Evolutionary conservation across 108 stramenopile species (phyloP), one percentile per base, ranked within the genome.

Genomic region (Nitzschia sp.): DNA sequence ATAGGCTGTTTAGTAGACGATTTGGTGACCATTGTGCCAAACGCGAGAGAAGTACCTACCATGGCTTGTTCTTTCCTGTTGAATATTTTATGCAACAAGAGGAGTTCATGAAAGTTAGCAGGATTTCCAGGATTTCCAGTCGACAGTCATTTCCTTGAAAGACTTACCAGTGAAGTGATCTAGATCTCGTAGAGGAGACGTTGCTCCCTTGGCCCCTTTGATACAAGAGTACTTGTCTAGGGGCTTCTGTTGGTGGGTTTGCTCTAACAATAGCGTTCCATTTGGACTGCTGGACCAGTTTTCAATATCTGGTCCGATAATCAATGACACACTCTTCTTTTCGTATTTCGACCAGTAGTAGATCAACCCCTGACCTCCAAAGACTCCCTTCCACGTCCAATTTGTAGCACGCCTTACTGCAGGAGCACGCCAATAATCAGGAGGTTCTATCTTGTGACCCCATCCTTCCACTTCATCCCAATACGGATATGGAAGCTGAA

Each of bases 291-390:
- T 59, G 0, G 40, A 39, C 77, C 71, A 76, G 44, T 76, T 69
- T 50, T 75, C 55, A 15, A 80, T 29, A 14, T 67, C 52, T 14
- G 42, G 6, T 17, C 42, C 25, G 10, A 69, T 71, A 17, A 72
- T 55, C 14, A 79, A 51, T 6, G 73, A 69, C 8, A 69, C 70
- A 53, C 26, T 44, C 12, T 62, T 41, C 39, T 74, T 65, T 10
- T 61, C 42, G 42, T 82, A 82, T 44, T 82, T 82, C 7, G 67
- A 53, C 61, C 67, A 73, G 69, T 75, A 65, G 56, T 73, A 77
- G n/a, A 58, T 22, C 8, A 65, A 22, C 11, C 83, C 86, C 60
- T 87, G 86, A 44, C 84, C 86, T 7, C 71, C 65, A 67, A 54
- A 64, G 5, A 65, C 75, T 1, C 43, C 75, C 63, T 80, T 62